Conservation (phyloP, 306 rosid species). For the Morella rubra region DNA sequence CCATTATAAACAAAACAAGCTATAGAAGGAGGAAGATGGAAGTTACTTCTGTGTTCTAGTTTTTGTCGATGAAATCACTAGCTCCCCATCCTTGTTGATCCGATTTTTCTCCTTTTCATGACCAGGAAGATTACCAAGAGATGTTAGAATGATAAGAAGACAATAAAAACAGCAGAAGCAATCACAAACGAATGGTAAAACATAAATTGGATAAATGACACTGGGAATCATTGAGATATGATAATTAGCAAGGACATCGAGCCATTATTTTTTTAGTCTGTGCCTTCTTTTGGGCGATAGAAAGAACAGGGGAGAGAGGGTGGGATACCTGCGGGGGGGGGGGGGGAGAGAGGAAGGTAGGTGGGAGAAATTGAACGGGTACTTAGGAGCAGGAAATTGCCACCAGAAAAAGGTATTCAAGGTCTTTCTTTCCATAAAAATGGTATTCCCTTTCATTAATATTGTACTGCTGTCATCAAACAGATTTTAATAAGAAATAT, state of each 20-base stretch:
- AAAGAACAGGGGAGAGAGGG: too few relatives aligned
- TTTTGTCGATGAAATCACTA: conserved; percentile 89
- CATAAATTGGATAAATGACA: conserved; percentile 6
- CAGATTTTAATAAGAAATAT: not conserved
- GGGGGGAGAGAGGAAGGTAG: too few relatives aligned
- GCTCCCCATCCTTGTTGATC: conserved; percentile 91
- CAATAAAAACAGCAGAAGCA: conserved; percentile 15
- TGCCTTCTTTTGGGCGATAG: too few relatives aligned
- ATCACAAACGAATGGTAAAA: conserved; percentile 1
- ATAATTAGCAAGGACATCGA: not conserved
- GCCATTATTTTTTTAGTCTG: not conserved
- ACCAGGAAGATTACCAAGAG: conserved; percentile 24
- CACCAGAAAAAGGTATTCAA: too few relatives aligned
- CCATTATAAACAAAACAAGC: conserved; percentile 14
- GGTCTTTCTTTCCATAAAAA: not conserved
- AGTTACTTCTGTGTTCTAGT: conserved; percentile 87
- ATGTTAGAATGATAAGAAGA: conserved; percentile 18
- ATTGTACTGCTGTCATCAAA: not conserved
- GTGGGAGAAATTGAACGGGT: not conserved
- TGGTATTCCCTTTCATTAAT: not conserved
- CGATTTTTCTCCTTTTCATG: conserved; percentile 85
- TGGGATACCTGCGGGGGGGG: too few relatives aligned
- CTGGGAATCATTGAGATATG: not conserved
- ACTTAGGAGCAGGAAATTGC: too few relatives aligned
- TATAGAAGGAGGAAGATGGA: conserved; percentile 29